Percentiles rank a stretch among this genome's conserved stretches.
Conservation (phyloP, 78 protist genomes). For the Anaeramoeba flamelloides region DNA sequence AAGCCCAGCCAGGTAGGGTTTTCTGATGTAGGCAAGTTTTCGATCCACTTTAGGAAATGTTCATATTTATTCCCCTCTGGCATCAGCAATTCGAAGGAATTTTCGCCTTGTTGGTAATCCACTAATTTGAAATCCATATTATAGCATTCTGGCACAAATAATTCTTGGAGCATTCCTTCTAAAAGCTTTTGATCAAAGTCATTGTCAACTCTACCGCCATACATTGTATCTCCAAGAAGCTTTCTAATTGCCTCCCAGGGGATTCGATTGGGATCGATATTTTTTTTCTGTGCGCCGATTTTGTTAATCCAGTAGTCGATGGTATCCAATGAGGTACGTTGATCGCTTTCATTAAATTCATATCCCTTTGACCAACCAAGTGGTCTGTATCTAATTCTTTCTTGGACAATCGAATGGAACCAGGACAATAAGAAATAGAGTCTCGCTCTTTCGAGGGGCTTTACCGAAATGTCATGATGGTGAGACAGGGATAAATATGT, state of each 20-base stretch:
- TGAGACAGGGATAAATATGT: slow-evolving; percentile 24
- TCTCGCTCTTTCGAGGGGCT: slow-evolving; percentile 59
- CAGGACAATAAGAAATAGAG: slow-evolving; percentile 72
- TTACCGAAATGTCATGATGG: no score
- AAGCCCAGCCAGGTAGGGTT: slow-evolving; percentile 70
- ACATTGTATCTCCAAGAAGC: slow-evolving; percentile 36
- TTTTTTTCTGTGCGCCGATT: slow-evolving; percentile 2
- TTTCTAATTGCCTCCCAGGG: slow-evolving; percentile 74
- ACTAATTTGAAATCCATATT: slow-evolving; percentile 11
- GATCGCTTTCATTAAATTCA: slow-evolving; percentile 73
- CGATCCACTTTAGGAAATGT: slow-evolving; percentile 41
- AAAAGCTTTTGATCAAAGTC: slow-evolving; percentile 64
- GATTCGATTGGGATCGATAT: slow-evolving; percentile 16
- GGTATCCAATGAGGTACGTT: slow-evolving; percentile 16
- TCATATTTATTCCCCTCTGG: slow-evolving; percentile 33
- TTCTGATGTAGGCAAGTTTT: slow-evolving; percentile 31
- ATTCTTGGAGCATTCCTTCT: slow-evolving; percentile 35
- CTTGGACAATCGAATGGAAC: slow-evolving; percentile 75
- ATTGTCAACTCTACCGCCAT: slow-evolving; percentile 83
- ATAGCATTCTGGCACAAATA: slow-evolving; percentile 38
- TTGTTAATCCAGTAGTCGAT: slow-evolving; percentile 77
- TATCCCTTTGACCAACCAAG: slow-evolving; percentile 78
- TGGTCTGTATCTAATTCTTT: slow-evolving; percentile 78
- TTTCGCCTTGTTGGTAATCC: not conserved
- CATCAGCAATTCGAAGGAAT: not conserved